Evolutionary conservation across 345 rosid species (phyloP).

Genomic region (Erodium maritimum): DNA sequence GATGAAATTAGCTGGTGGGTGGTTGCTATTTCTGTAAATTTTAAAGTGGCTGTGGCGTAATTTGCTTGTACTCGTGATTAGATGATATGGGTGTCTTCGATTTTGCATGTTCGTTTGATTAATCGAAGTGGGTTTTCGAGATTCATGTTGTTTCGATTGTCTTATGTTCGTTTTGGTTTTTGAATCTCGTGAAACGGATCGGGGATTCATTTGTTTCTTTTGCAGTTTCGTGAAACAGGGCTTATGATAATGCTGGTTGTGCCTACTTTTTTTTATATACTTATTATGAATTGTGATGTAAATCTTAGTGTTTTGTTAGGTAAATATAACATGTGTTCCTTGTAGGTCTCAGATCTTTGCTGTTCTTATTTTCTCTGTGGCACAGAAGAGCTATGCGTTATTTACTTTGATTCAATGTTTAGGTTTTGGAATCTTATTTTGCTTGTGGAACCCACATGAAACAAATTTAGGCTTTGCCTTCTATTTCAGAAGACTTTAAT

Average conservation of each 20-base stretch:
- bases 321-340: no score
- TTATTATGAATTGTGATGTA: not conserved
- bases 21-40: not conserved
- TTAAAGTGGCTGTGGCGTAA: not conserved
- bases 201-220: not conserved
- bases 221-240: not conserved
- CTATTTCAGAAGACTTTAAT: no score
- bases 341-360: no score
- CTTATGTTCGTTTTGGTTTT: conserved; percentile 3
- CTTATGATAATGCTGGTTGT: not conserved
- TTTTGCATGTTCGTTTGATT: not conserved
- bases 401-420: no score
- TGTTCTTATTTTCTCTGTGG: no score
- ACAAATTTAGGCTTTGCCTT: no score
- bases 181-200: not conserved
- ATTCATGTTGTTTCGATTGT: conserved; percentile 4
- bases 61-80: not conserved
- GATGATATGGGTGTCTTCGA: not conserved
- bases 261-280: not conserved
- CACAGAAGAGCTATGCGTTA: no score
- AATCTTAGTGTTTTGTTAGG: not conserved
- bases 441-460: no score
- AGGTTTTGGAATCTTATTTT: no score
- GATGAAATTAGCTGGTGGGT: not conserved
- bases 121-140: conserved; percentile 5